Evolutionary conservation across 148 eudicot genomes (phyloP), one percentile per base, ranked within the genome.

Genomic region (Mesembryanthemum crystallinum): DNA sequence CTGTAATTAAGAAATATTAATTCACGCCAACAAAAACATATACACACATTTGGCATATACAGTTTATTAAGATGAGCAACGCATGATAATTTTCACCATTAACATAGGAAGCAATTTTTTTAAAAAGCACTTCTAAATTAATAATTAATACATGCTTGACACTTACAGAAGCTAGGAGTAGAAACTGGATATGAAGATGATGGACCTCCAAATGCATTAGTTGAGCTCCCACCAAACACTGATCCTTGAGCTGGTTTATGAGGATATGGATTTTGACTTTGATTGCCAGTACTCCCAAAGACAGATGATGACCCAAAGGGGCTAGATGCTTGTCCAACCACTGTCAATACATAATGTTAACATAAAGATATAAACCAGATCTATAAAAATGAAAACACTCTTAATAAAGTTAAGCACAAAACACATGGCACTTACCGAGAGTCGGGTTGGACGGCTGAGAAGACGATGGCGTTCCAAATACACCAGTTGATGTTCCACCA

Each of bases 221-320:
- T 73, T 68, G 81, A 73, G 32, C 17, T 62, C 51, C 66, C 81
- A 52, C 61, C 72, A 32, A 54, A 73, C 17, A 69, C 8, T 29
- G 81, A 80, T 27, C 70, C 58, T 47, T 72, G 78, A 28, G 74
- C n/a, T n/a, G n/a, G n/a, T n/a, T n/a, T n/a, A n/a, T n/a, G n/a
- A n/a, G n/a, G n/a, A n/a, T n/a, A 60, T 9, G 29, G 62, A 76
- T 29, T 78, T 28, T 52, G 21, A 71, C 18, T 64, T 14, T 63
- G 13, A 52, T 64, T 74, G 77, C 35, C 37, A n/a, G 69, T 65
- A 55, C 33, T 80, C 66, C 77, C 67, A 30, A 63, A 30, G 18
- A 32, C 67, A 13, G 42, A 17, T 32, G 67, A 64, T 30, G 67
- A 64, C 23, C 43, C 43, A 14, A 64, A 28, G 23, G 76, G 67